Evolutionary conservation across 257 asterid genomes (phyloP), one percentile per base, ranked within the genome.

Genomic region (Solanum piurae): DNA sequence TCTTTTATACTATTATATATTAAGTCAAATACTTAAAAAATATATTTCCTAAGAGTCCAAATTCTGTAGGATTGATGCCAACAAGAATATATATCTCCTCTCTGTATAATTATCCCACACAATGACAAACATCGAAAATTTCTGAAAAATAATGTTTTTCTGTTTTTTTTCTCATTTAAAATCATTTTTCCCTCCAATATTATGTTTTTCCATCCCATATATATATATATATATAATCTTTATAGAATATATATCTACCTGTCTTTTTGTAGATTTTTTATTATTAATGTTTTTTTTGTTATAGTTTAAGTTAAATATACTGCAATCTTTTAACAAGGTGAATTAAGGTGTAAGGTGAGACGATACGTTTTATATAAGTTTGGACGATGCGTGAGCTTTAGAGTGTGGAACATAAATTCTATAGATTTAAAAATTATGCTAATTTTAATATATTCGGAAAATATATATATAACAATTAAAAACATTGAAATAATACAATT

Each of bases 371-470:
- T n/a, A 64, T 11, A 2, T 2, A 66, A 2, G 34, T 62, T 7
- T 62, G 31, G 14, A 11, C 0, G 3, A 23, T 25, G 29, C 3
- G 13, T 62, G 25, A 23, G 69, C 6, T 25, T 23, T 5, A 2
- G 16, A 4, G 16, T 7, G 0, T 64, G 71, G 7, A 64, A n/a
- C 1, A 0, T 13, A 46, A 46, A 46, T 0, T 46, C 20, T 46
- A 13, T 46, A 0, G 3, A 46, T 46, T 46, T 46, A 46, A 46
- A 13, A 46, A 46, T 46, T 25, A 64, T 9, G 2, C 6, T 12
- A 9, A 25, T 5, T 25, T 11, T 64, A 14, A 49, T 55, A 55
- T 6, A 55, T 55, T 18, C 0, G 2, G 3, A 2, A 55, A 16
- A 55, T 6, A 18, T 12, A 12, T 38, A 18, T 7, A 21, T 58